phyloP scores from a whole-genome alignment of 2,329 filamentous ascomycete genomes.

The Colletotrichum trifolii region DNA sequence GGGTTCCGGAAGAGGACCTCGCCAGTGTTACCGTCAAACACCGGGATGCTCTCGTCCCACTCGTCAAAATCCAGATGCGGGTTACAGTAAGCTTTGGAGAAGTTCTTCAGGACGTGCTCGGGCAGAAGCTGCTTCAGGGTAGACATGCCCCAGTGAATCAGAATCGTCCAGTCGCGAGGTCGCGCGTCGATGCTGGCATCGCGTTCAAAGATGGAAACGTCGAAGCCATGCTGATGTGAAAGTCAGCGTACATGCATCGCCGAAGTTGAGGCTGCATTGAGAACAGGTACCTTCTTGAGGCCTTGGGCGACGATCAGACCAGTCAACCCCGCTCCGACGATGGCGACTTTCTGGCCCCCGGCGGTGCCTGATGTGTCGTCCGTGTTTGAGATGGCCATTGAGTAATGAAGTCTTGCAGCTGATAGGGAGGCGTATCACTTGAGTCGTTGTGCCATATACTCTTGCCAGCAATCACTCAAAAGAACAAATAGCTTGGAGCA shows the following conservation, averaged over 20 bases:
- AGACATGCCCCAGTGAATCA: conserved; percentile 53
- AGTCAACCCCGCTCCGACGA: conserved; percentile 52
- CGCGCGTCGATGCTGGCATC: conserved; percentile 45
- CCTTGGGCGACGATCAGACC: conserved; percentile 51
- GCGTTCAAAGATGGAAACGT: conserved; percentile 46
- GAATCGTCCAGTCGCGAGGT: conserved; percentile 52
- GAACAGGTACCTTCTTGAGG: conserved; percentile 44
- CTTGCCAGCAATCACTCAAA: not conserved
- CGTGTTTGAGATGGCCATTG: conserved; percentile 8
- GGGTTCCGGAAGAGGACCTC: conserved; percentile 48
- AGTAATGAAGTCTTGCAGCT: not conserved
- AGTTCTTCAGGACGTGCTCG: conserved; percentile 41
- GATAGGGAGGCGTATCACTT: no score
- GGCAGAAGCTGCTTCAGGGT: conserved; percentile 48
- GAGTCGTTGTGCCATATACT: no score
- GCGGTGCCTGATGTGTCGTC: not conserved
- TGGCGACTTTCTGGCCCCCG: conserved; percentile 42
- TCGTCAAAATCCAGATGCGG: conserved; percentile 46
- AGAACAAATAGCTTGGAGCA: not conserved
- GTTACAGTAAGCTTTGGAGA: conserved; percentile 48
- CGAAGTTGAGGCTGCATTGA: no score
- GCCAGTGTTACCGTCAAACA: conserved; percentile 49
- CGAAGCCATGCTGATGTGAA: conserved; percentile 44
- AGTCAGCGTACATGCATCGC: not conserved
- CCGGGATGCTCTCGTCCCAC: conserved; percentile 44